Percentiles rank a stretch among this genome's conserved stretches.
These are phyloP conservation scores for Fraxinus ornus DNA, from an alignment of 305 asterid genomes.

Conservation along the genomic window DNA sequence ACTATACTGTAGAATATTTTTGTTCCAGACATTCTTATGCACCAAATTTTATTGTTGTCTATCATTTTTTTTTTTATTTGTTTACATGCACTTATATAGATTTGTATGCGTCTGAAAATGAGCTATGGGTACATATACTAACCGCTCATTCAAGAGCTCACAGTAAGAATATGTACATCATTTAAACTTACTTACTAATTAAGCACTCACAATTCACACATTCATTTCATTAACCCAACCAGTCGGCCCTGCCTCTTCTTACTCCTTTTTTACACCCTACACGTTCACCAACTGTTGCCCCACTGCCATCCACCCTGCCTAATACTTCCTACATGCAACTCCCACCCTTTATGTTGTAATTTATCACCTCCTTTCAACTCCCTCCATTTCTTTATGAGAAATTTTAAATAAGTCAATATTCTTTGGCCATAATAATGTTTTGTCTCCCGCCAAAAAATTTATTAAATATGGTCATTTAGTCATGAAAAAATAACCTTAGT, in stretches of 20 bases:
- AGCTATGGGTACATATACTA: not conserved
- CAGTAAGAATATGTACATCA: not conserved
- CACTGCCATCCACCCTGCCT: not conserved
- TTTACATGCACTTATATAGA: not conserved
- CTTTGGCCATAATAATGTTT: not conserved
- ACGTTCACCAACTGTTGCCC: not conserved
- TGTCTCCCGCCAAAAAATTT: not conserved
- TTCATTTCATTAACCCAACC: not conserved
- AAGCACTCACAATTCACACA: constrained; percentile 10
- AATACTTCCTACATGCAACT: not conserved
- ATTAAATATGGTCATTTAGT: not conserved
- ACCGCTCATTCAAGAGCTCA: not conserved
- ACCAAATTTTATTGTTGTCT: not conserved
- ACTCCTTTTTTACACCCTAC: not conserved
- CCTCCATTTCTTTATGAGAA: not conserved
- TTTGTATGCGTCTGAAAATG: not conserved
- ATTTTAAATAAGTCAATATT: not conserved
- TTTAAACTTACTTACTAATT: not conserved
- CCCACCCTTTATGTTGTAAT: not conserved
- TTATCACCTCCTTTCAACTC: not conserved
- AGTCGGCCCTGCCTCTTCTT: not conserved
- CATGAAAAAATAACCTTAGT: not conserved
- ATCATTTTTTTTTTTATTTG: not conserved
- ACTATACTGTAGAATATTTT: constrained; percentile 1
- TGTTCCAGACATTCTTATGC: constrained; percentile 15